Base-by-base conservation (phyloP, 2,329 filamentous ascomycete species). In the Teratosphaeria viscida region DNA sequence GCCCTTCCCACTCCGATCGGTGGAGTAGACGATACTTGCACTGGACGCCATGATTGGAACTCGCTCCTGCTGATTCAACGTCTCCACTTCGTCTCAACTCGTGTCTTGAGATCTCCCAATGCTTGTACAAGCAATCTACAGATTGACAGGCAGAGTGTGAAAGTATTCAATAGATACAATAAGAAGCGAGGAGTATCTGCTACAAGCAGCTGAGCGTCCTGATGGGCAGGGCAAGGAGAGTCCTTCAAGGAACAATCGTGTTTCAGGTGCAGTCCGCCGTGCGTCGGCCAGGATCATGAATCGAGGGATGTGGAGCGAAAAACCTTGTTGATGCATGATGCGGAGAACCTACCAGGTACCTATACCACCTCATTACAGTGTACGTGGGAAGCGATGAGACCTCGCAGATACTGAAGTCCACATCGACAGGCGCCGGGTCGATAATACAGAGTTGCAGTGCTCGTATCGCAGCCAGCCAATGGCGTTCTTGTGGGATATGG, bases 1-100 rank as follows among this genome's bases (percentile, higher is more conserved):
- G 1, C 43, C n/a, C 27, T 32, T 29, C 16, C 32, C 27, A 7
- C 29, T 47, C 23, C 55, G 43, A 23, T 58, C 58, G 55, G 10
- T 55, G 8, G 60, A 62, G 55, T 60, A 58, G 16, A 58, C 52
- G n/a, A 55, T 62, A 55, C 58, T 62, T 10, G 35, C 29, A 58
- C 55, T 49, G 12, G 35, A 49, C 19, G 47, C 57, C 57, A 59
- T 59, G n/a, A 7, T 39, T 49, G 3, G n/a, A 49, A 5, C 43
- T 23, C 16, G 43, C 43, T 49, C 16, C 6, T 10, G 1, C n/a
- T 23, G 5, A 19, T 49, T 19, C 6, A 23, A 11, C 43, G 19
- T 19, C 43, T 49, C 43, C 43, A 23, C 43, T n/a, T 23, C 1
- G 1, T 19, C 16, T 49, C 43, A n/a, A 5, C 5, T 19, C 8